These are phyloP conservation scores for Wickerhamiella vanderwaltii DNA, from an alignment of 805 yeast species.

Conservation along the genomic window DNA sequence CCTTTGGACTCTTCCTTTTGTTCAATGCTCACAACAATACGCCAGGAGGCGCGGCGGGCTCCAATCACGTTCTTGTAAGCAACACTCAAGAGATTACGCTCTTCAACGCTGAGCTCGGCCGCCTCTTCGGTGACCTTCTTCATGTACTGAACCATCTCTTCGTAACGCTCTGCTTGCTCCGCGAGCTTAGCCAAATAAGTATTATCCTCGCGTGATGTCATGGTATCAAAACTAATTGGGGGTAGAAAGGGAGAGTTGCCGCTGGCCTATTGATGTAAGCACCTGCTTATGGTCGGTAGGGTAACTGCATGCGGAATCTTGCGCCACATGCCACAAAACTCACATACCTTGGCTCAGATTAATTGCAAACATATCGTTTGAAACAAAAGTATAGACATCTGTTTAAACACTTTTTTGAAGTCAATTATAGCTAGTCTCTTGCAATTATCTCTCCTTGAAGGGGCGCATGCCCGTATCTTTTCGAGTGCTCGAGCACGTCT, in stretches of 20 bases:
- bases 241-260: constrained; percentile 5
- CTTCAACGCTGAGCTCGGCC: constrained; percentile 86
- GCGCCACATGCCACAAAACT: constrained; percentile 11
- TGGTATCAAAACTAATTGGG: constrained; percentile 10
- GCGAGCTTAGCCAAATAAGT: constrained; percentile 97
- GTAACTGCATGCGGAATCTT: constrained; percentile 8
- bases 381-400: too few relatives aligned
- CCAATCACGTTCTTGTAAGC: constrained; percentile 99
- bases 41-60: constrained; percentile 99
- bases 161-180: constrained; percentile 99
- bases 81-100: constrained; percentile 91
- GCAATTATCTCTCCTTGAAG: too few relatives aligned
- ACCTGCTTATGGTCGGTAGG: constrained; percentile 9
- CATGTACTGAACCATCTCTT: constrained; percentile 99
- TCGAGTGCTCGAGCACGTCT: too few relatives aligned
- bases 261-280: constrained; percentile 11
- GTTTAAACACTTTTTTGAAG: too few relatives aligned
- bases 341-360: too few relatives aligned
- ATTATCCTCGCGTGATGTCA: constrained; percentile 82
- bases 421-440: too few relatives aligned
- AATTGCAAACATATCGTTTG: too few relatives aligned
- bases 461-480: too few relatives aligned
- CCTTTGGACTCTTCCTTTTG: constrained; percentile 99
- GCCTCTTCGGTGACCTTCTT: constrained; percentile 70
- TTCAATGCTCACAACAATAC: constrained; percentile 96